A percentile compares a stretch with the other conserved stretches of the same genome.
phyloP scores from a whole-genome alignment of 176 grass and related monocot species.

The Otatea glauca region DNA sequence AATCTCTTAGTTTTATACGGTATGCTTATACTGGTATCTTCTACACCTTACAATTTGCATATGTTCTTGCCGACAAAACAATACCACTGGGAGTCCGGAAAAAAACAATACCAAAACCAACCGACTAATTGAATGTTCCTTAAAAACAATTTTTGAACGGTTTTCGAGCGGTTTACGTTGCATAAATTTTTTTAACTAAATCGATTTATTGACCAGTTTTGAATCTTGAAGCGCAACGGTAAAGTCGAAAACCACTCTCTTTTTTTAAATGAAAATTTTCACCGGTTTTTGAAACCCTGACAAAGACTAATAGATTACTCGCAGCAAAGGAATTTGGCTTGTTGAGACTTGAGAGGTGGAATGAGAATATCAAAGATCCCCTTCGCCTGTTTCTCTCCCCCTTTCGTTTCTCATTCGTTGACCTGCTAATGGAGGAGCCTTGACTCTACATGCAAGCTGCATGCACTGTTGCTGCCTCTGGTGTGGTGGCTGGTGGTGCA shows the following conservation, averaged over 20 bases:
- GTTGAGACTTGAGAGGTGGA: conserved; percentile 12
- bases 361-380: conserved; percentile 23
- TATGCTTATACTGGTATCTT: not conserved
- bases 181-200: too few relatives aligned
- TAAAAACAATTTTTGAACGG: too few relatives aligned
- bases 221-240: too few relatives aligned
- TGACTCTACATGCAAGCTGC: not conserved
- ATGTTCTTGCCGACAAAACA: not conserved
- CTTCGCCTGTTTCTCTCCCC: not conserved
- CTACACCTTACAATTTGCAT: not conserved
- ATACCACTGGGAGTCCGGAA: too few relatives aligned
- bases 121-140: too few relatives aligned
- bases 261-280: too few relatives aligned
- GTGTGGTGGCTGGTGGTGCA: not conserved
- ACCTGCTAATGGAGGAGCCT: not conserved
- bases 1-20: too few relatives aligned
- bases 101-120: too few relatives aligned
- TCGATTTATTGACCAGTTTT: too few relatives aligned
- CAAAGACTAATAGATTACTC: not conserved
- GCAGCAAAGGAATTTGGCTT: conserved; percentile 7
- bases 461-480: not conserved
- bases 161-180: too few relatives aligned
- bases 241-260: too few relatives aligned
- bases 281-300: too few relatives aligned
- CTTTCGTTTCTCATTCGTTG: not conserved